A percentile compares a stretch with the other conserved stretches of the same genome.
Conservation (phyloP, 768 basidiomycete genomes). For the Boletus tomentosulus region DNA sequence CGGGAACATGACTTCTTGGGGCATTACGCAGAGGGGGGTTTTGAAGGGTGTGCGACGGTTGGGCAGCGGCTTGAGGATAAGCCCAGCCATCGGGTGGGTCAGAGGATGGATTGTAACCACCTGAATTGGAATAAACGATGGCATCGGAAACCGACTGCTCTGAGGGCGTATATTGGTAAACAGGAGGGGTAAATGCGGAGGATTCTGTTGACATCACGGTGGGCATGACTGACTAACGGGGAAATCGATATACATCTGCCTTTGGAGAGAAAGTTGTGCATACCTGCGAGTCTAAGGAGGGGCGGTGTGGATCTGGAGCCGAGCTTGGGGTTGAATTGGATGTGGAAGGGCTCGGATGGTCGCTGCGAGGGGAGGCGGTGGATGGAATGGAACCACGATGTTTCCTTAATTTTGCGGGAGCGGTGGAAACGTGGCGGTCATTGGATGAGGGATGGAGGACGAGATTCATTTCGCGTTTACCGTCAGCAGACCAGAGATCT, state of each 20-base stretch:
- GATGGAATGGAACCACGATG: constrained; percentile 31
- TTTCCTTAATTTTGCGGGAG: constrained; percentile 35
- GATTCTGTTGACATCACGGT: constrained; percentile 36
- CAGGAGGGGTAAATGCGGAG: constrained; percentile 37
- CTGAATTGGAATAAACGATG: constrained; percentile 38
- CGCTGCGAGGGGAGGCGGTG: constrained; percentile 28
- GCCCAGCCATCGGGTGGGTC: constrained; percentile 53
- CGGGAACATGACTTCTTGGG: constrained; percentile 19
- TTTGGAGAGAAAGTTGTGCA: background rate
- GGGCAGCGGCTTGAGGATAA: constrained; percentile 36
- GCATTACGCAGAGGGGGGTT: constrained; percentile 45
- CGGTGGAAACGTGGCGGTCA: constrained; percentile 62
- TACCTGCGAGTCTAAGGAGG: constrained; percentile 45
- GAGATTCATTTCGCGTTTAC: constrained; percentile 80
- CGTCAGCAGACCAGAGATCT: constrained; percentile 89
- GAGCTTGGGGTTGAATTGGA: constrained; percentile 47
- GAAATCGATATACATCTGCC: background rate
- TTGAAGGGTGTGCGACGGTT: constrained; percentile 39
- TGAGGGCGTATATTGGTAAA: constrained; percentile 44
- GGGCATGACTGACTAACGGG: constrained; percentile 29
- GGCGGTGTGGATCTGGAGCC: constrained; percentile 34
- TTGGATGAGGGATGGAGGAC: constrained; percentile 75
- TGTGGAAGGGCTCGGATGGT: constrained; percentile 44
- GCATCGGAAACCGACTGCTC: constrained; percentile 38
- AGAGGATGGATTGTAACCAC: constrained; percentile 38